phyloP scores from a whole-genome alignment of 352 stramenopile species.

The Globisporangium ultimum region DNA sequence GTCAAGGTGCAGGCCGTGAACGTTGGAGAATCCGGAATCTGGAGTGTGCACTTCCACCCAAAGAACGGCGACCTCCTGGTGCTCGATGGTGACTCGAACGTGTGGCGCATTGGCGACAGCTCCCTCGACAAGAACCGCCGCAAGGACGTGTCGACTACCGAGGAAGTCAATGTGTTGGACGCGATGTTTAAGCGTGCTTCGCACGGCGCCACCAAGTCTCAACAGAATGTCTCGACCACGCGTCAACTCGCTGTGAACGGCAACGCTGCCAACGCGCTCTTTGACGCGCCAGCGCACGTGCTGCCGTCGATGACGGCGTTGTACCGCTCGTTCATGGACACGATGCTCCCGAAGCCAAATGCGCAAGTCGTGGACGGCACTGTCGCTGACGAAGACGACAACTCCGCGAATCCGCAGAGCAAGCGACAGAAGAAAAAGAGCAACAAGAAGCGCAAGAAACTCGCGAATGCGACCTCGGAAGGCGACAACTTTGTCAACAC shows the following conservation, averaged over 20 bases:
- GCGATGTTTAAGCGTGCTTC: conserved; percentile 39
- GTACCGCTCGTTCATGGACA: conserved; percentile 86
- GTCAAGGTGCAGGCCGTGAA: conserved; percentile 41
- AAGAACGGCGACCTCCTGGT: conserved; percentile 57
- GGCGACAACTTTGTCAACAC: conserved; percentile 12
- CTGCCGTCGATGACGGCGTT: conserved; percentile 79
- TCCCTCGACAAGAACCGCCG: conserved; percentile 30
- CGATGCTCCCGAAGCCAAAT: conserved; percentile 73
- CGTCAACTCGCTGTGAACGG: conserved; percentile 13
- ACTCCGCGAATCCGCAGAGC: conserved; percentile 8
- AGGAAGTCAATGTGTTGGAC: conserved; percentile 41
- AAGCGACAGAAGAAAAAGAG: conserved; percentile 40
- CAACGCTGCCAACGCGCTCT: conserved; percentile 33
- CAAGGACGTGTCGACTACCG: conserved; percentile 25
- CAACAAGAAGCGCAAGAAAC: conserved; percentile 66
- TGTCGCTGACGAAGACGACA: conserved; percentile 6
- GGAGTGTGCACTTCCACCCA: conserved; percentile 58
- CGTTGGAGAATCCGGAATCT: conserved; percentile 25
- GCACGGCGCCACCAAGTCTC: conserved; percentile 16
- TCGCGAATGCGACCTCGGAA: conserved; percentile 6
- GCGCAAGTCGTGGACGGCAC: conserved; percentile 12
- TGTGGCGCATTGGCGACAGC: conserved; percentile 59
- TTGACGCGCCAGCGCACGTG: conserved; percentile 79
- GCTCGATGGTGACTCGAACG: conserved; percentile 44
- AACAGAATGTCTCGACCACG: conserved; percentile 9